These are phyloP conservation scores for Skeletonema menzelii DNA, from an alignment of 108 stramenopile species.

Conservation along the genomic window DNA sequence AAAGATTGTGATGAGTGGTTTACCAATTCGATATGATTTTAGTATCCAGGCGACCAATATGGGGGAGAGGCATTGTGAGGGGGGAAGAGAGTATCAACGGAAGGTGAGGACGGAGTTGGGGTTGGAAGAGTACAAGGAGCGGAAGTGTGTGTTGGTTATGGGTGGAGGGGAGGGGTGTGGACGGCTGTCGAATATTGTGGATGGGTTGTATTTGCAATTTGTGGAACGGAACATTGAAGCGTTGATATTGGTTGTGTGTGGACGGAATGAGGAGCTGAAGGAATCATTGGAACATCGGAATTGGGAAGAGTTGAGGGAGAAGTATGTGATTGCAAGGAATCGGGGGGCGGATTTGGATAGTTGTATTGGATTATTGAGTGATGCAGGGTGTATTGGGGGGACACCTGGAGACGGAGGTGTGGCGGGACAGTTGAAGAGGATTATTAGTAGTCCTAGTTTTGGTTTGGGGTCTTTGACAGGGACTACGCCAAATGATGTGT, in stretches of 20 bases:
- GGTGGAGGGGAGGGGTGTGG: slow-evolving; percentile 97
- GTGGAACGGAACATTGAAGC: slow-evolving; percentile 67
- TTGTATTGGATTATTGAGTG: slow-evolving; percentile 33
- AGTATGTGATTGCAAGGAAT: slow-evolving; percentile 20
- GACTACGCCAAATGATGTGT: slow-evolving; percentile 6
- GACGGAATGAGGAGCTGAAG: slow-evolving; percentile 72
- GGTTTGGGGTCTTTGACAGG: slow-evolving; percentile 5
- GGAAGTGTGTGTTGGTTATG: slow-evolving; percentile 66
- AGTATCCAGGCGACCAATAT: slow-evolving; percentile 66
- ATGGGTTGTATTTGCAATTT: slow-evolving; percentile 72
- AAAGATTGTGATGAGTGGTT: slow-evolving; percentile 86
- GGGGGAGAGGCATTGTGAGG: slow-evolving; percentile 66
- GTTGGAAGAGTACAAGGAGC: slow-evolving; percentile 35
- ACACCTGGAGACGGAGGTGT: slow-evolving; percentile 36
- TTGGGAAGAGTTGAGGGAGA: slow-evolving; percentile 58
- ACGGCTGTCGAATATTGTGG: slow-evolving; percentile 84
- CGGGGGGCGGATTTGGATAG: slow-evolving; percentile 38
- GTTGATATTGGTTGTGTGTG: slow-evolving; percentile 93
- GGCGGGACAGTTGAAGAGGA: slow-evolving; percentile 51
- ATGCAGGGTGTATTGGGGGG: slow-evolving; percentile 63
- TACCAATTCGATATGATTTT: slow-evolving; percentile 95
- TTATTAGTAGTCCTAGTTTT: slow-evolving; percentile 43
- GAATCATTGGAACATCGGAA: slow-evolving; percentile 51
- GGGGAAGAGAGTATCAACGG: slow-evolving; percentile 61
- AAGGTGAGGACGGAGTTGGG: slow-evolving; percentile 48